phyloP scores from a whole-genome alignment of 2,329 filamentous ascomycete species.

The Arthrobotrys sinensis region DNA sequence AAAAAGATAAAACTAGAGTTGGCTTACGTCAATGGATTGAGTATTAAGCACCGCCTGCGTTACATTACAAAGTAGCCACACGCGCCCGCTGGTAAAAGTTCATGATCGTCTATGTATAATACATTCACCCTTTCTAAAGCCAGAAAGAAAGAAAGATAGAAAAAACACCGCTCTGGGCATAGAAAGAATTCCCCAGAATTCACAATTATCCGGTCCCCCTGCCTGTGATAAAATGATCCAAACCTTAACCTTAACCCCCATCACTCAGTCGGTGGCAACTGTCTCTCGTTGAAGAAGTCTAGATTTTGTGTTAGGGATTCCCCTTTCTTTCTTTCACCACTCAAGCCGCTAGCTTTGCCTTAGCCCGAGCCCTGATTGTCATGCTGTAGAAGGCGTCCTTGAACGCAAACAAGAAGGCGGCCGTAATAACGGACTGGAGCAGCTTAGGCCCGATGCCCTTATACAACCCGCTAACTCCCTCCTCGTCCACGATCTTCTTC shows the following conservation, averaged over 20 bases:
- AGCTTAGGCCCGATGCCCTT: conserved; percentile 97
- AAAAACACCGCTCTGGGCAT: conserved; percentile 21
- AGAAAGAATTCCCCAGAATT: conserved; percentile 1
- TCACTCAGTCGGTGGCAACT: conserved; percentile 6
- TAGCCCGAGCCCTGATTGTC: conserved; percentile 61
- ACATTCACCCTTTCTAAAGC: conserved; percentile 24
- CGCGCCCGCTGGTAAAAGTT: conserved; percentile 39
- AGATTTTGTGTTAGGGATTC: not conserved
- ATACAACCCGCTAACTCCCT: conserved; percentile 93
- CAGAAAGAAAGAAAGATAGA: conserved; percentile 16
- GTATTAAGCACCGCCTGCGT: conserved; percentile 13
- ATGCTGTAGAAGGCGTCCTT: conserved; percentile 92
- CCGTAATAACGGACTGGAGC: conserved; percentile 95
- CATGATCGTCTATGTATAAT: conserved; percentile 51
- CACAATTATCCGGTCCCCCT: conserved; percentile 3
- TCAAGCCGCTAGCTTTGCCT: conserved; percentile 50
- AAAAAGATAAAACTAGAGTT: conserved; percentile 5
- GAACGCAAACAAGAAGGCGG: conserved; percentile 96
- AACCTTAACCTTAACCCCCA: conserved; percentile 26
- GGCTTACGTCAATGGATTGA: conserved; percentile 29
- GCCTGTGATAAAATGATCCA: conserved; percentile 7
- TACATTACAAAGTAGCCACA: conserved; percentile 29
- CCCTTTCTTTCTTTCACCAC: conserved; percentile 20
- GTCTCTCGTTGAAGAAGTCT: conserved; percentile 10
- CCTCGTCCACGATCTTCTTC: conserved; percentile 83